These are phyloP conservation scores for Aureobasidium leucospermi DNA, from an alignment of 2,329 filamentous ascomycete genomes.

Conservation along the genomic window DNA sequence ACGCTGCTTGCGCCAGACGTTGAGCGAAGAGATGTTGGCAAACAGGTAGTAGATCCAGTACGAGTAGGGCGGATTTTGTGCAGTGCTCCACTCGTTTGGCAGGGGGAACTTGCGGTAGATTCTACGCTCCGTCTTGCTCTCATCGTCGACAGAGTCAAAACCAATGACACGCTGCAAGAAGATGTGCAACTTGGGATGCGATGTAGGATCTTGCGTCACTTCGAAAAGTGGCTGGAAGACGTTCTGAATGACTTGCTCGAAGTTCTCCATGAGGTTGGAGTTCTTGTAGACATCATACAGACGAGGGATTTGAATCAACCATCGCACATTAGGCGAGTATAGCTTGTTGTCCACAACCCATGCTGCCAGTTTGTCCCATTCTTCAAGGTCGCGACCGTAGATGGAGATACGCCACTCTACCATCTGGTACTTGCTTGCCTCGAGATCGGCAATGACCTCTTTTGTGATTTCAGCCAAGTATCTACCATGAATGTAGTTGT, in stretches of 20 bases:
- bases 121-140: constrained; percentile 90
- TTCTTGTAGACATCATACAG: constrained; percentile 95
- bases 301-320: constrained; percentile 91
- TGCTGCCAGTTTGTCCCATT: constrained; percentile 95
- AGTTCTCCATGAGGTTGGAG: constrained; percentile 76
- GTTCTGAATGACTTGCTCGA: constrained; percentile 84
- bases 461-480: constrained; percentile 97
- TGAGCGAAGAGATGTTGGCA: constrained; percentile 86
- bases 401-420: constrained; percentile 98
- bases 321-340: constrained; percentile 94
- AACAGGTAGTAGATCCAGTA: constrained; percentile 99
- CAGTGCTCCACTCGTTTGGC: constrained; percentile 79
- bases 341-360: constrained; percentile 99
- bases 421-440: constrained; percentile 99
- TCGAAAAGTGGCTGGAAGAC: constrained; percentile 92
- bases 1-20: constrained; percentile 80
- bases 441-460: constrained; percentile 92
- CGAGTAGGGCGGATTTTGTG: constrained; percentile 94
- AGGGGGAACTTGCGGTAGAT: constrained; percentile 95
- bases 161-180: constrained; percentile 94
- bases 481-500: constrained; percentile 92
- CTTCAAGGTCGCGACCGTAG: constrained; percentile 83
- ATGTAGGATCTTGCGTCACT: constrained; percentile 78
- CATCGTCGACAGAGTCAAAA: constrained; percentile 95
- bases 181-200: constrained; percentile 85